These are phyloP conservation scores for Apophysomyces variabilis DNA, from an alignment of 371 early-diverging fungal species.

Conservation along the genomic window DNA sequence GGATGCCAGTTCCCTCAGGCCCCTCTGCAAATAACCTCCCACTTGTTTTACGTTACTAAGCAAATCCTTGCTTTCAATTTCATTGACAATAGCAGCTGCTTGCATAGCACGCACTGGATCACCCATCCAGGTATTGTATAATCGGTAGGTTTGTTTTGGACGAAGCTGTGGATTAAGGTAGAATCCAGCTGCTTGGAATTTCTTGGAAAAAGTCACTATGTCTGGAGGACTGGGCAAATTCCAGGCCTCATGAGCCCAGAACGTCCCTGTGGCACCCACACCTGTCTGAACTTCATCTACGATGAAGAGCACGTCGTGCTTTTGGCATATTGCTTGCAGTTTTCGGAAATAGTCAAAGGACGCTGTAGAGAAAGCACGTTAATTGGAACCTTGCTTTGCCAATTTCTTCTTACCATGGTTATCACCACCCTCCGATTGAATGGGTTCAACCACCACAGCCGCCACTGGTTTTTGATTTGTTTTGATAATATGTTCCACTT, in stretches of 20 bases:
- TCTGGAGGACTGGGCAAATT: constrained; percentile 68
- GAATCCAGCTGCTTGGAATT: constrained; percentile 81
- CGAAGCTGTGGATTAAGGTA: constrained; percentile 61
- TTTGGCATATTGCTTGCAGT: constrained; percentile 66
- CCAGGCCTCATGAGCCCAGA: constrained; percentile 84
- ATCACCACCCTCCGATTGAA: constrained; percentile 89
- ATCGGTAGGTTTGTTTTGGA: constrained; percentile 65
- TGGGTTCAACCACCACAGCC: constrained; percentile 80
- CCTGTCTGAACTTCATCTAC: constrained; percentile 90
- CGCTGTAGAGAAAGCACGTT: constrained; percentile 41
- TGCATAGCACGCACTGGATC: constrained; percentile 74
- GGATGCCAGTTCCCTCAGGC: constrained; percentile 46
- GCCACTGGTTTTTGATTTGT: constrained; percentile 63
- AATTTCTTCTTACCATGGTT: constrained; percentile 49
- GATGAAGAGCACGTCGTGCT: constrained; percentile 72
- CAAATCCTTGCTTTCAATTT: constrained; percentile 59
- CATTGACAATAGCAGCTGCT: constrained; percentile 67
- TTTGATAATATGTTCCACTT: constrained; percentile 57
- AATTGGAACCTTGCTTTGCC: not conserved
- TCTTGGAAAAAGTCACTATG: constrained; percentile 80
- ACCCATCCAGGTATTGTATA: constrained; percentile 81
- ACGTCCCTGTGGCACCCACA: constrained; percentile 82
- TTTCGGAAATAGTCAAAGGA: constrained; percentile 70
- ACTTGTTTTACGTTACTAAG: constrained; percentile 58
- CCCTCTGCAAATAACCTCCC: constrained; percentile 59